Evolutionary conservation across 2,329 filamentous ascomycete genomes (phyloP).

Genomic region (Trichoderma oligosporum): DNA sequence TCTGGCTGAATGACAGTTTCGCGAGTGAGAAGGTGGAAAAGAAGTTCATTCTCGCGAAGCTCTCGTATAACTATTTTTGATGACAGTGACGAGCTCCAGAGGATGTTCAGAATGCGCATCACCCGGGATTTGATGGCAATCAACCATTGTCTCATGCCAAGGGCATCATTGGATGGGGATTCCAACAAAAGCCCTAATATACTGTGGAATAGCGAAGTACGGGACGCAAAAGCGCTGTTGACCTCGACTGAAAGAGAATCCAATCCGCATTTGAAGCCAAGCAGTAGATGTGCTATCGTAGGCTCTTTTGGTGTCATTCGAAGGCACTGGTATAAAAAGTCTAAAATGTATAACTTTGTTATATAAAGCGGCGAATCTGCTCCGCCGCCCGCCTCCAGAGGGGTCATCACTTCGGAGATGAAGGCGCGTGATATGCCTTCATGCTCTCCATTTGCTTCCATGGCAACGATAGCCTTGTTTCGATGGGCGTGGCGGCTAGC

Average conservation of each 20-base stretch:
- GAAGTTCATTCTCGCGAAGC: constrained; percentile 72
- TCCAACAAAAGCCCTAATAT: constrained; percentile 69
- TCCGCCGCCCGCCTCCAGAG: constrained; percentile 70
- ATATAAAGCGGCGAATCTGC: constrained; percentile 68
- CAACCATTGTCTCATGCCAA: constrained; percentile 63
- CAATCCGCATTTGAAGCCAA: constrained; percentile 79
- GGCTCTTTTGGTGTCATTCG: constrained; percentile 70
- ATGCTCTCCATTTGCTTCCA: constrained; percentile 76
- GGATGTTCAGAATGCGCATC: constrained; percentile 69
- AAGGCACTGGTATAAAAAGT: constrained; percentile 80
- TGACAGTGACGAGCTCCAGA: constrained; percentile 83
- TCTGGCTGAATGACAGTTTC: constrained; percentile 67
- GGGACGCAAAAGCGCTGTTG: constrained; percentile 65
- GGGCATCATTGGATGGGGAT: constrained; percentile 61
- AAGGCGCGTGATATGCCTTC: constrained; percentile 75
- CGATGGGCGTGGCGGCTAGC: constrained; percentile 61
- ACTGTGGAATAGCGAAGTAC: constrained; percentile 77
- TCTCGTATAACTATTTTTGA: constrained; percentile 71
- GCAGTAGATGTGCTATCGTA: constrained; percentile 82
- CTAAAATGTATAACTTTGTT: constrained; percentile 79
- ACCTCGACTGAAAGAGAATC: constrained; percentile 65
- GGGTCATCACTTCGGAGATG: constrained; percentile 61
- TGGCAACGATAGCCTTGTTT: constrained; percentile 82
- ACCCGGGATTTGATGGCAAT: constrained; percentile 64
- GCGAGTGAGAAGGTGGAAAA: constrained; percentile 71